Evolutionary conservation across 495 filamentous ascomycete species (phyloP).

Genomic region (Ramalina peruviana): DNA sequence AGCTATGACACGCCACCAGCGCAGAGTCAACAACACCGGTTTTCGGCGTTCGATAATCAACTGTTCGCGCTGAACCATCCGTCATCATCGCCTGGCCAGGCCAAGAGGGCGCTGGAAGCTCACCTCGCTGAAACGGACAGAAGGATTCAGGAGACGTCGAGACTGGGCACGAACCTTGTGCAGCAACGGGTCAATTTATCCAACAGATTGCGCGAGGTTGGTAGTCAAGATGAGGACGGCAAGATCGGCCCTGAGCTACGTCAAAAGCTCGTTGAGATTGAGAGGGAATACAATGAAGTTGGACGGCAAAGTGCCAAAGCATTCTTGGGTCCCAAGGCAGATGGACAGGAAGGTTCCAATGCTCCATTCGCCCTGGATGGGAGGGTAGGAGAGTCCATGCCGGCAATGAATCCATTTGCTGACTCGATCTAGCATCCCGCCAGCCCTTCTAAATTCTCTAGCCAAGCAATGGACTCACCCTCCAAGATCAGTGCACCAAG

Average conservation of each 20-base stretch:
- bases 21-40: conserved; percentile 46
- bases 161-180: conserved; percentile 70
- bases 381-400: not conserved
- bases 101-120: conserved; percentile 76
- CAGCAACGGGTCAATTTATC: conserved; percentile 69
- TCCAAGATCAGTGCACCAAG: conserved; percentile 80
- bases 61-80: conserved; percentile 63
- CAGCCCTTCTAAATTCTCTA: conserved; percentile 68
- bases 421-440: conserved; percentile 42
- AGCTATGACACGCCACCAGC: conserved; percentile 24
- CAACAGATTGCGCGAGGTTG: conserved; percentile 71
- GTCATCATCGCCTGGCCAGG: conserved; percentile 64
- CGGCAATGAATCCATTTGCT: not conserved
- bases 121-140: conserved; percentile 85
- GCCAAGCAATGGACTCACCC: conserved; percentile 73
- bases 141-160: conserved; percentile 78
- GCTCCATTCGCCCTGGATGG: conserved; percentile 47
- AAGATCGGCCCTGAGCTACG: conserved; percentile 75
- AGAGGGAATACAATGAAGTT: conserved; percentile 91
- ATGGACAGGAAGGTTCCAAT: conserved; percentile 44
- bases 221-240: conserved; percentile 61
- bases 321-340: conserved; percentile 67
- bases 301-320: conserved; percentile 79
- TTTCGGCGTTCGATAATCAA: conserved; percentile 64
- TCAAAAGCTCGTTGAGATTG: conserved; percentile 70